phyloP scores from a whole-genome alignment of 2,329 filamentous ascomycete genomes.

The Lachnellula subtilissima region DNA sequence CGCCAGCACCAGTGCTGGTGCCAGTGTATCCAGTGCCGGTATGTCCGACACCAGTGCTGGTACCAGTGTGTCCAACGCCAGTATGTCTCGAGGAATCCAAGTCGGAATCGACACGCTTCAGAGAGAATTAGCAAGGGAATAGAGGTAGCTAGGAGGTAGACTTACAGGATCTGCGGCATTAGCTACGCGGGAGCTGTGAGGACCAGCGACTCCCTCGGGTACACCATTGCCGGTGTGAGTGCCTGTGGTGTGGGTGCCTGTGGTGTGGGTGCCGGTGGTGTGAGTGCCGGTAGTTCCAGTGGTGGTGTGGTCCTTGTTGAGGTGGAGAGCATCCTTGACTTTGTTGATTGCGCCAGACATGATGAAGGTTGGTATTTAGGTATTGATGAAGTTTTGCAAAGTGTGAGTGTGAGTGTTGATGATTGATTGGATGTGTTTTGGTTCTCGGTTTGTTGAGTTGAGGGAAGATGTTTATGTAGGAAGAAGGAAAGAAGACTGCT shows the following conservation, averaged over 20 bases:
- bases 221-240: slow-evolving; percentile 8
- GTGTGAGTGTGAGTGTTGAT: background rate
- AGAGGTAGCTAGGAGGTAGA: too few relatives aligned
- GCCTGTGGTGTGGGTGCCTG: slow-evolving; percentile 7
- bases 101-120: background rate
- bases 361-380: slow-evolving; percentile 18
- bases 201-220: slow-evolving; percentile 17
- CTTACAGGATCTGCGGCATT: slow-evolving; percentile 47
- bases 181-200: slow-evolving; percentile 24
- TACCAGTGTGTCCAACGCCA: slow-evolving; percentile 5
- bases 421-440: background rate
- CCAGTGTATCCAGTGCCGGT: slow-evolving; percentile 9
- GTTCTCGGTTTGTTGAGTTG: background rate
- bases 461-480: background rate
- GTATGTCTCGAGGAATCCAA: background rate
- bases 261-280: background rate
- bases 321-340: slow-evolving; percentile 40
- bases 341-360: slow-evolving; percentile 45
- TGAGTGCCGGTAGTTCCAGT: slow-evolving; percentile 3
- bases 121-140: background rate
- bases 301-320: slow-evolving; percentile 21
- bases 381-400: background rate
- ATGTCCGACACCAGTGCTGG: background rate
- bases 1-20: background rate
- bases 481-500: background rate